phyloP scores from a whole-genome alignment of 768 basidiomycete genomes.

The Lactarius akahatsu region DNA sequence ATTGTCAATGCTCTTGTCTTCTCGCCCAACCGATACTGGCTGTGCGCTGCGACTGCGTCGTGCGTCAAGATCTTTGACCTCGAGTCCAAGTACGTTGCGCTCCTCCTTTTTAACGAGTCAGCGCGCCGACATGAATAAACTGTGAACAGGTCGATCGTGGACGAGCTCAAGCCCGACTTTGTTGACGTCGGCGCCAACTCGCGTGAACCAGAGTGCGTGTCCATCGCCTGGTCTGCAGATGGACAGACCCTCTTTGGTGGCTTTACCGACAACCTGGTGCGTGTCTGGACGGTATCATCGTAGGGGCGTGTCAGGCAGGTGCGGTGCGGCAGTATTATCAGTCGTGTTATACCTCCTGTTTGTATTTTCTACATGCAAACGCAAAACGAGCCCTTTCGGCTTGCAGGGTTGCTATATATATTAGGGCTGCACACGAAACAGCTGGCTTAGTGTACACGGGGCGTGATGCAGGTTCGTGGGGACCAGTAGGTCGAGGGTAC shows the following conservation, averaged over 20 bases:
- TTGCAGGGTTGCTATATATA: constrained; percentile 6
- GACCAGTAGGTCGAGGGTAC: too few species aligned
- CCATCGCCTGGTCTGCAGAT: constrained; percentile 97
- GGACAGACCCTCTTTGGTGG: constrained; percentile 97
- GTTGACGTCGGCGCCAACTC: constrained; percentile 68
- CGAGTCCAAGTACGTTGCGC: constrained; percentile 86
- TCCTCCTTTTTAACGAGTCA: constrained; percentile 18
- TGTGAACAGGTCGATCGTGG: constrained; percentile 80
- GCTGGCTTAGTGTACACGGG: background rate
- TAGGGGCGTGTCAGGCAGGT: constrained; percentile 34
- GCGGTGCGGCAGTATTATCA: constrained; percentile 14
- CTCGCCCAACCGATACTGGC: constrained; percentile 99
- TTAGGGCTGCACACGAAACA: background rate
- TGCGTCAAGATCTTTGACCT: constrained; percentile 99
- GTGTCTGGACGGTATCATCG: constrained; percentile 83
- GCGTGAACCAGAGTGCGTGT: constrained; percentile 88
- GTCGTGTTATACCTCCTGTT: constrained; percentile 28
- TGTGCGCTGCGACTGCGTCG: constrained; percentile 96
- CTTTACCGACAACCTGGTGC: constrained; percentile 92
- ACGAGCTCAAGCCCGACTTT: constrained; percentile 97
- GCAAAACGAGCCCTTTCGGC: constrained; percentile 28
- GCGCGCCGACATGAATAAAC: background rate
- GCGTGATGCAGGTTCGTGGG: background rate
- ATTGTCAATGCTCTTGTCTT: constrained; percentile 99
- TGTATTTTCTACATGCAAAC: constrained; percentile 31